Evolutionary conservation across 2,329 filamentous ascomycete genomes (phyloP), one percentile per base, ranked within the genome.

Genomic region (Coniochaeta prunicola): DNA sequence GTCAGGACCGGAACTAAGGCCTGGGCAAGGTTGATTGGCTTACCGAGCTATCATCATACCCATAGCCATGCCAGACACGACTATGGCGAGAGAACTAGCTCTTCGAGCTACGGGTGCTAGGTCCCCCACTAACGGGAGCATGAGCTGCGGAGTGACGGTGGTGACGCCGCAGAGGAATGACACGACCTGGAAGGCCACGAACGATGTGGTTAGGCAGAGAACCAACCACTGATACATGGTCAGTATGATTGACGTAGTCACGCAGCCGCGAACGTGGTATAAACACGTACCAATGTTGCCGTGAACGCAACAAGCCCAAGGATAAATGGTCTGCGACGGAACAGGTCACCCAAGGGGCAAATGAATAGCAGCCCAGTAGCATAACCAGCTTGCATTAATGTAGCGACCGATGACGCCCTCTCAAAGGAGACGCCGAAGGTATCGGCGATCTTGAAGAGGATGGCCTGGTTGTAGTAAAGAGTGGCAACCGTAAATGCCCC

Each of bases 71-170:
- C 90, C 90, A 0, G 87, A 90, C 2, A 89, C 86, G 8, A 92
- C 87, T 59, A 93, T 84, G 6, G 88, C 87, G 5, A 93, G 77
- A 13, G 87, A 84, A 28, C 85, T 82, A 0, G 89, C 88, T 13
- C 88, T 84, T 30, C 86, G 82, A 45, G 86, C 75, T 0, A 83
- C 77, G 0, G 90, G 89, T 0, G 90, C 89, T 19, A 93, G 84
- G 66, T 93, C 89, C 2, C 89, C 88, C 0, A 92, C 89, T 0
- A 94, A 77, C 0, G 90, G 90, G 17, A 94, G 84, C 88, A 94
- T 91, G 58, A 88, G 75, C 70, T 88, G 86, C 13, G 89, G 90
- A 3, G 90, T 93, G 1, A 93, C 90, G 0, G 90, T 94, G 1
- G 88, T 87, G n/a, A 89, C 73, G n/a, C 87, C 86, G 12, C 84